These are phyloP conservation scores for Iberis pinnata DNA, from an alignment of 345 rosid genomes.

Conservation along the genomic window DNA sequence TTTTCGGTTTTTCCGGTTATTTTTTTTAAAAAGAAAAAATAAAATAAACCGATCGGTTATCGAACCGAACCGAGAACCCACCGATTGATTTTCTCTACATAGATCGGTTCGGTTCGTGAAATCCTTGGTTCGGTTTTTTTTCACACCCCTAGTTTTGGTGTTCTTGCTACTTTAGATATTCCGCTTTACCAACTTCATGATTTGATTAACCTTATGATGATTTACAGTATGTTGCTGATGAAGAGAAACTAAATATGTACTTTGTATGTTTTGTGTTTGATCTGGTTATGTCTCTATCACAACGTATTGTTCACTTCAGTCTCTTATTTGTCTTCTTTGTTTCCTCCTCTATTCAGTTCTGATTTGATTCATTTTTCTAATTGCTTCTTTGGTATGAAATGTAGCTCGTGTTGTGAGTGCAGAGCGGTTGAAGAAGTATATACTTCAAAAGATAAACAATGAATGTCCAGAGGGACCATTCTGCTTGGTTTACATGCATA, in stretches of 20 bases:
- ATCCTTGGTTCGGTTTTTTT: too few species aligned
- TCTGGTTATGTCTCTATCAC: background rate
- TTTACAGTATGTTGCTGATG: background rate
- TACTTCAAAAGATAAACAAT: constrained; percentile 59
- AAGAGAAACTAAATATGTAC: background rate
- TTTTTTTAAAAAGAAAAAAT: too few species aligned
- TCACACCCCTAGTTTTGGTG: too few species aligned
- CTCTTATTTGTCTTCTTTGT: constrained; percentile 1
- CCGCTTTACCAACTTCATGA: too few species aligned
- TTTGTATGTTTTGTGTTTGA: background rate
- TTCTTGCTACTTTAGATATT: too few species aligned
- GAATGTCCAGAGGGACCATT: constrained; percentile 79
- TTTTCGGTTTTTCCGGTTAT: too few species aligned
- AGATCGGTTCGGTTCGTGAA: too few species aligned
- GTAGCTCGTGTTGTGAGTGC: constrained; percentile 80
- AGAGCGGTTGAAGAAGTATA: constrained; percentile 73
- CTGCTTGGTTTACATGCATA: constrained; percentile 77
- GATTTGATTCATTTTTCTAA: background rate
- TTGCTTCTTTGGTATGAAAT: background rate
- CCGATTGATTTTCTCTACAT: too few species aligned
- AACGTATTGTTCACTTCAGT: background rate
- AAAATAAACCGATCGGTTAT: too few species aligned
- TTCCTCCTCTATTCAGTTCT: background rate
- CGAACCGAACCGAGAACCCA: too few species aligned
- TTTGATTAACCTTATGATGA: background rate